Base-by-base conservation (phyloP, 306 rosid species). In the Albizia julibrissin region DNA sequence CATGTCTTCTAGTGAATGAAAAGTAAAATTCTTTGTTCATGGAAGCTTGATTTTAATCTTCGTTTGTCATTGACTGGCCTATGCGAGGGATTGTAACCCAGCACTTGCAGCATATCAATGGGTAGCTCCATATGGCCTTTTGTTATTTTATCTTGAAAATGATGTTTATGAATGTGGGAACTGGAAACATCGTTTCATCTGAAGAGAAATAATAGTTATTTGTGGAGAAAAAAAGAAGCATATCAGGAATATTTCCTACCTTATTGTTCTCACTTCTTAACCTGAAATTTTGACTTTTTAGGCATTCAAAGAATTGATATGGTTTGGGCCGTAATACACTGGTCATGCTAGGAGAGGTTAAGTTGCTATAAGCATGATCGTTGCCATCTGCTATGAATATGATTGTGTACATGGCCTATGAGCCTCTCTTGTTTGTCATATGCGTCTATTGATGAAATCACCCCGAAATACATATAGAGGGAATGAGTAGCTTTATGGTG, bases 41-140 rank as follows among this genome's bases (percentile, higher is more conserved):
- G 29, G 16, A 15, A 59, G 69, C 52, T 10, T 74, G 68, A 13
- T 78, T 77, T 78, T 19, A 75, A 42, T 61, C 80, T 82, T 66
- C 71, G n/a, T 5, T 65, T 65, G 70, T 31, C 37, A 31, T 29
- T 14, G 16, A 65, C 19, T 42, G 69, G 3, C 10, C 39, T 12
- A 27, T 62, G 18, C 39, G 2, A 62, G 37, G 14, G 37, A 62
- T 1, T 62, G 21, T 62, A 27, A 26, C 66, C 33, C 33, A 3
- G 33, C 33, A 59, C 8, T 24, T 24, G 16, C 66, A 24, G 66
- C 66, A 10, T 59, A 24, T 59, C 33, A 59, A 59, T 24, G 66
- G 66, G 33, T 11, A 27, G 79, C 65, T 42, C 75, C 75, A 46
- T 40, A 56, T 46, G 84, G 21, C 43, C 26, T 52, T 5, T 44